Conservation (phyloP, 345 rosid species). For the Anacardium occidentale region DNA sequence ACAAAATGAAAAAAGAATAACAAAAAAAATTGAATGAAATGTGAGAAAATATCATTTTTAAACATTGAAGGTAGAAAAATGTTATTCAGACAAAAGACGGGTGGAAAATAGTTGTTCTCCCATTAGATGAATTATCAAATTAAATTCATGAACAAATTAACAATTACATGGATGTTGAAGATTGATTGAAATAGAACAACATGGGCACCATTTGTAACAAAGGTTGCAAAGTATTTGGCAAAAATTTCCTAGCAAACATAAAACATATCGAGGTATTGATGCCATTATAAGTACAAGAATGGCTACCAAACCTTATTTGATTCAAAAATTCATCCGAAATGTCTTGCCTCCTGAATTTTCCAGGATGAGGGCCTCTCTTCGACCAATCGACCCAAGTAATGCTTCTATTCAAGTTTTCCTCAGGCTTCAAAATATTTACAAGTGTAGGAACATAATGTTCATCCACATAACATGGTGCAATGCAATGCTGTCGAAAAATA, state of each 20-base stretch:
- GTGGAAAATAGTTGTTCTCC: no score
- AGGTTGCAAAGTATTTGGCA: constrained; percentile 43
- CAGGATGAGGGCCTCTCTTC: constrained; percentile 42
- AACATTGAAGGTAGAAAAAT: no score
- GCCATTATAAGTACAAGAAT: constrained; percentile 39
- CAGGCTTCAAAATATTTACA: constrained; percentile 28
- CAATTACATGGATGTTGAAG: background rate
- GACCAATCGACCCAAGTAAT: constrained; percentile 61
- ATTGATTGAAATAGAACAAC: constrained; percentile 18
- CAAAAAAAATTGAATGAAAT: no score
- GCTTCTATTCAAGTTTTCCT: constrained; percentile 36
- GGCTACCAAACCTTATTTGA: constrained; percentile 33
- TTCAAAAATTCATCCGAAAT: constrained; percentile 37
- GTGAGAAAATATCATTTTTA: no score
- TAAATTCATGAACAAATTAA: background rate
- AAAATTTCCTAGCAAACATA: constrained; percentile 52
- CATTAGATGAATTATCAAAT: no score
- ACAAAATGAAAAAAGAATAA: no score
- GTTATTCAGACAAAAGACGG: no score
- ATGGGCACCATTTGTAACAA: constrained; percentile 36
- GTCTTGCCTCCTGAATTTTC: constrained; percentile 32
- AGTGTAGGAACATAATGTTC: constrained; percentile 51
- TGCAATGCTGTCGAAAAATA: constrained; percentile 30
- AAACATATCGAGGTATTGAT: constrained; percentile 35
- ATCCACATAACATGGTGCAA: constrained; percentile 47